These are phyloP conservation scores for Emericellopsis terricola DNA, from an alignment of 495 filamentous ascomycete genomes.

Conservation along the genomic window DNA sequence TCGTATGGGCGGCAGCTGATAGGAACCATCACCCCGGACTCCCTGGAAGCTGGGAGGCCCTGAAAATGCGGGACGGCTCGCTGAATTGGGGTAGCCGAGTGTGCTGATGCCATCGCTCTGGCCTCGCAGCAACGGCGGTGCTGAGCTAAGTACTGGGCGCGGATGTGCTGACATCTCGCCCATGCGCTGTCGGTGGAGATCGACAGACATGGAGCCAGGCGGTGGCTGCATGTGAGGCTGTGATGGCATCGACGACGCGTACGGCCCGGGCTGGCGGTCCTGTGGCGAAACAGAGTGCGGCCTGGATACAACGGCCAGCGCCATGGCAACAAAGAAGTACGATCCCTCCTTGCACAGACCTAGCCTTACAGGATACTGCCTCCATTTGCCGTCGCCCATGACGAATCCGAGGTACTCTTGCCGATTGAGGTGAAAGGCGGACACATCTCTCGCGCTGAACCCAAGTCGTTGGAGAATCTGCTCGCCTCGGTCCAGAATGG, in stretches of 20 bases:
- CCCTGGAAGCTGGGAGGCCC: conserved; percentile 12
- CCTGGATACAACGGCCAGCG: conserved; percentile 11
- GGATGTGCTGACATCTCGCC: conserved; percentile 18
- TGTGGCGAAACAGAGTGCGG: conserved; percentile 7
- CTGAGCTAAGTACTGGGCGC: too few relatives aligned
- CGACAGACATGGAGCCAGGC: conserved; percentile 21
- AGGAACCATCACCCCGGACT: conserved; percentile 21
- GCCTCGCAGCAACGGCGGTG: conserved; percentile 11
- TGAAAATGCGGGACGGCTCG: conserved; percentile 27
- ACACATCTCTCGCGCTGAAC: conserved; percentile 26
- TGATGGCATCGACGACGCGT: conserved; percentile 12
- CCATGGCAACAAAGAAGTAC: conserved; percentile 32
- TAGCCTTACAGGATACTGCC: conserved; percentile 22
- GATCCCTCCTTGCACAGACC: conserved; percentile 32
- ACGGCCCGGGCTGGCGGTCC: conserved; percentile 24
- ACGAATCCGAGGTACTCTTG: conserved; percentile 31
- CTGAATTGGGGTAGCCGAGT: conserved; percentile 19
- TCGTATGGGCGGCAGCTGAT: conserved; percentile 33
- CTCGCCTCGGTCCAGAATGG: conserved; percentile 29
- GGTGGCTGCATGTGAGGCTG: conserved; percentile 23
- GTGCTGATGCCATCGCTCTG: conserved; percentile 15
- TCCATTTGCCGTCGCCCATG: conserved; percentile 23
- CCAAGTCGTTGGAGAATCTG: conserved; percentile 27
- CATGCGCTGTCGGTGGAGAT: conserved; percentile 17
- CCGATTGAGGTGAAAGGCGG: conserved; percentile 23